phyloP scores from a whole-genome alignment of 148 eudicot species.

The Vaccinium corymbosum region DNA sequence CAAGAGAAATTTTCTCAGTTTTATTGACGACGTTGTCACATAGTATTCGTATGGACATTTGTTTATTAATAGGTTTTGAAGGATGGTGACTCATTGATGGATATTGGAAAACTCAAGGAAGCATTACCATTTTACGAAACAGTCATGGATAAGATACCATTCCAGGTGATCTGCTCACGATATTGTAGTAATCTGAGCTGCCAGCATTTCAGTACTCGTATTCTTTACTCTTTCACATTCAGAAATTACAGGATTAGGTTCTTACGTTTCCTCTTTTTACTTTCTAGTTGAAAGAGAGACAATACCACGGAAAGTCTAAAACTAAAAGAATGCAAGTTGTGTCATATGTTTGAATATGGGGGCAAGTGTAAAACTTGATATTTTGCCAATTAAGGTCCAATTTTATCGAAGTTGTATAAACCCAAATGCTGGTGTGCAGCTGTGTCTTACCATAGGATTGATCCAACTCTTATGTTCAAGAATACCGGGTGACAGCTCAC shows the following conservation, averaged over 20 bases:
- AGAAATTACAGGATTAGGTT: neutral
- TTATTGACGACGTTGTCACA: neutral
- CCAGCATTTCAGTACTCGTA: neutral
- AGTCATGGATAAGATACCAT: constrained; percentile 76
- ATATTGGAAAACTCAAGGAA: constrained; percentile 70
- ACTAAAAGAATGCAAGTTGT: neutral
- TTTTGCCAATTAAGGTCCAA: neutral
- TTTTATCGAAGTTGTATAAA: neutral
- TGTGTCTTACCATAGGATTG: too few relatives aligned
- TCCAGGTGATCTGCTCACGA: constrained; percentile 46
- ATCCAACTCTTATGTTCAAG: neutral
- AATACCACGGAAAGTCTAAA: neutral
- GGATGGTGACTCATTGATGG: constrained; percentile 88
- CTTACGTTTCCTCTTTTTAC: neutral
- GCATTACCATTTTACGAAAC: constrained; percentile 75
- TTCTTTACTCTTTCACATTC: neutral
- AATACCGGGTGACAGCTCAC: neutral
- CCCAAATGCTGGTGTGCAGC: neutral
- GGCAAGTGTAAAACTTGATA: neutral
- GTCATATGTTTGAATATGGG: neutral
- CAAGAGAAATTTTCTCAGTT: neutral
- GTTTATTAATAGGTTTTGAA: constrained; percentile 51
- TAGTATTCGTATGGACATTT: neutral
- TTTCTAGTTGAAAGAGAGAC: neutral
- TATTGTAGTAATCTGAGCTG: constrained; percentile 12